Conservation (phyloP, 1,284 basidiomycete species). For the Heterobasidion occidentale region DNA sequence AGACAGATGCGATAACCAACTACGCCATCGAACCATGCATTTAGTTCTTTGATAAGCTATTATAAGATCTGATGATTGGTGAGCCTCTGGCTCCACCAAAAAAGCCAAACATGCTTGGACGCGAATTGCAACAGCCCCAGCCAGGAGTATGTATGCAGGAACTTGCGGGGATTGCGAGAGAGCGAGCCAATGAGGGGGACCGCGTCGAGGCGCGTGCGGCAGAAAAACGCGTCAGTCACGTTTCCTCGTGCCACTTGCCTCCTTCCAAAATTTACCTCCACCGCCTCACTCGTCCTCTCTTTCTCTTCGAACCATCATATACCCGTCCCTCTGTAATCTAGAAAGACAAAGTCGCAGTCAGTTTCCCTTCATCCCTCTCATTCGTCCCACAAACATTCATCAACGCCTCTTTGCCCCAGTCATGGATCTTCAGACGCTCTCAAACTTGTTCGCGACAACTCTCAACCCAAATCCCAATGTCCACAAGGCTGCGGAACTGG, state of each 20-base stretch:
- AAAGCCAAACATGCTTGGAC: too few relatives aligned
- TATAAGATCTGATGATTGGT: too few relatives aligned
- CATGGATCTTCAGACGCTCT: constrained; percentile 75
- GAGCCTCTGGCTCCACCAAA: too few relatives aligned
- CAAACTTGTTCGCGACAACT: constrained; percentile 71
- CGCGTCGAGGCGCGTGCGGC: too few relatives aligned
- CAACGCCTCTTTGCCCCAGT: not conserved
- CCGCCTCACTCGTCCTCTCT: not conserved
- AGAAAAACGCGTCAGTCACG: not conserved
- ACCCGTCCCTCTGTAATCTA: not conserved
- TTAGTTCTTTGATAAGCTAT: not conserved
- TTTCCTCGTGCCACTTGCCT: not conserved
- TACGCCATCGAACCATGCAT: constrained; percentile 54
- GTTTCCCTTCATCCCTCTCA: not conserved
- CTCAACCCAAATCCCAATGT: constrained; percentile 80
- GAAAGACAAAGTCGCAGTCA: not conserved
- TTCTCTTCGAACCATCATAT: not conserved
- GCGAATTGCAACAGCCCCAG: too few relatives aligned
- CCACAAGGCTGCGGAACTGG: constrained; percentile 73
- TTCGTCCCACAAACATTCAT: not conserved
- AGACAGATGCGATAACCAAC: constrained; percentile 78
- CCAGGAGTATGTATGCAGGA: not conserved
- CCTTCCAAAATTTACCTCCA: not conserved
- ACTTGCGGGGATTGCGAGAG: not conserved
- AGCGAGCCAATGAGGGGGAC: too few relatives aligned